Evolutionary conservation across 192 early-diverging fungal species (phyloP).

Genomic region (Coemansia sp.): DNA sequence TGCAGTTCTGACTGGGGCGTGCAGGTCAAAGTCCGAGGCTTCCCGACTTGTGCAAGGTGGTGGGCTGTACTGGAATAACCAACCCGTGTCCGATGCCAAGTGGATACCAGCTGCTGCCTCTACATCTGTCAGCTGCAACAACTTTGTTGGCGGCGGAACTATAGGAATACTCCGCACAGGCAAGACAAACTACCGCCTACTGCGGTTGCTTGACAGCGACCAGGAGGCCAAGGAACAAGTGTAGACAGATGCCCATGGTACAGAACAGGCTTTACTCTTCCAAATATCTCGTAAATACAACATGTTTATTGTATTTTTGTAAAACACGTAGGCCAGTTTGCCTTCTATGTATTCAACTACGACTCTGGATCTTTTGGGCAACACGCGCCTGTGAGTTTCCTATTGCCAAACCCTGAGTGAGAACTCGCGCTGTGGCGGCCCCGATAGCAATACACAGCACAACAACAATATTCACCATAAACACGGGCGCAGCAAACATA

Average conservation of each 20-base stretch:
- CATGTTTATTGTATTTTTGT: background rate
- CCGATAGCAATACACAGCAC: slow-evolving; percentile 31
- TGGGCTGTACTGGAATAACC: slow-evolving; percentile 72
- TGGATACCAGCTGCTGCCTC: slow-evolving; percentile 22
- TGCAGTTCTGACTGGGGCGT: slow-evolving; percentile 62
- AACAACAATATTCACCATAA: slow-evolving; percentile 11
- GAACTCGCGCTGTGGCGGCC: slow-evolving; percentile 25
- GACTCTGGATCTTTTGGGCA: slow-evolving; percentile 9
- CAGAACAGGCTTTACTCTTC: too few species aligned
- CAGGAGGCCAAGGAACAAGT: background rate
- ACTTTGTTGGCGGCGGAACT: slow-evolving; percentile 64
- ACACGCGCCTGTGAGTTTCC: slow-evolving; percentile 15
- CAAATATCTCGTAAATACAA: background rate
- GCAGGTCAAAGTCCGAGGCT: slow-evolving; percentile 74
- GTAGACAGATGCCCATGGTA: background rate
- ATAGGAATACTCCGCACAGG: slow-evolving; percentile 75
- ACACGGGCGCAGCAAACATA: slow-evolving; percentile 57
- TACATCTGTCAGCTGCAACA: slow-evolving; percentile 10
- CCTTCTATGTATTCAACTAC: background rate
- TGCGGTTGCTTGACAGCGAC: slow-evolving; percentile 33
- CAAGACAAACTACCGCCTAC: slow-evolving; percentile 73
- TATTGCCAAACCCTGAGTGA: slow-evolving; percentile 25
- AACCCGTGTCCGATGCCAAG: slow-evolving; percentile 26
- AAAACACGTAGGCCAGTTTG: background rate
- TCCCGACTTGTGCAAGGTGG: slow-evolving; percentile 73